Evolutionary conservation across 2,329 filamentous ascomycete species (phyloP).

Genomic region (Dendrostoma leiphaemia): DNA sequence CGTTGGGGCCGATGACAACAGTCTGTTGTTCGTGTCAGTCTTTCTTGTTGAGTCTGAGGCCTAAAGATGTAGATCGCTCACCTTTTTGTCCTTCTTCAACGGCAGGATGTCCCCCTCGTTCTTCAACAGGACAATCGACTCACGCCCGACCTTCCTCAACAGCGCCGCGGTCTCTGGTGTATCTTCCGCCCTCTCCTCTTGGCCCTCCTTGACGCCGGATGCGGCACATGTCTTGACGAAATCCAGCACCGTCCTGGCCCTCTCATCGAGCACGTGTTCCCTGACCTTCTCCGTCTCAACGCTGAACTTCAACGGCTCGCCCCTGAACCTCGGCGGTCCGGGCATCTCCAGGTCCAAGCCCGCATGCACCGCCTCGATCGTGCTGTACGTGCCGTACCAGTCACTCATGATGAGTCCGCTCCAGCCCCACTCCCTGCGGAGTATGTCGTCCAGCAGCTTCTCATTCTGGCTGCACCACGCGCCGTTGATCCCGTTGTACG

Average conservation of each 20-base stretch:
- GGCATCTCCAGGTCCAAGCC: conserved; percentile 62
- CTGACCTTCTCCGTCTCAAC: conserved; percentile 56
- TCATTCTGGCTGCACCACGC: conserved; percentile 53
- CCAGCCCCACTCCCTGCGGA: conserved; percentile 58
- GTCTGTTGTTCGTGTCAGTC: conserved; percentile 31
- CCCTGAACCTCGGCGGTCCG: conserved; percentile 49
- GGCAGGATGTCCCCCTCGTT: conserved; percentile 66
- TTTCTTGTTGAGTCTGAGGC: background rate
- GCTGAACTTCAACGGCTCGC: conserved; percentile 50
- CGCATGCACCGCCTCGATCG: conserved; percentile 46
- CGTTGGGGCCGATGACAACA: conserved; percentile 56
- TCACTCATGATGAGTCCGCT: conserved; percentile 58
- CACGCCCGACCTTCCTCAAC: conserved; percentile 63
- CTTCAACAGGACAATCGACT: conserved; percentile 72
- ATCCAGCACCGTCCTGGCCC: conserved; percentile 56
- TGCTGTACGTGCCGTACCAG: conserved; percentile 58
- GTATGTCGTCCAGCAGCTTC: conserved; percentile 47
- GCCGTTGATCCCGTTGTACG: conserved; percentile 59
- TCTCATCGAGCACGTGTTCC: conserved; percentile 53
- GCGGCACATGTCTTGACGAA: conserved; percentile 57
- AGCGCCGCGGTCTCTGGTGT: conserved; percentile 62
- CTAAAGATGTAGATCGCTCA: conserved; percentile 21
- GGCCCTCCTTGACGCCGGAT: conserved; percentile 53
- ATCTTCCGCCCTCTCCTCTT: conserved; percentile 52
- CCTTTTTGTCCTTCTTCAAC: conserved; percentile 58